These are phyloP conservation scores for Globisporangium yorkense DNA, from an alignment of 352 stramenopile species.

Conservation along the genomic window DNA sequence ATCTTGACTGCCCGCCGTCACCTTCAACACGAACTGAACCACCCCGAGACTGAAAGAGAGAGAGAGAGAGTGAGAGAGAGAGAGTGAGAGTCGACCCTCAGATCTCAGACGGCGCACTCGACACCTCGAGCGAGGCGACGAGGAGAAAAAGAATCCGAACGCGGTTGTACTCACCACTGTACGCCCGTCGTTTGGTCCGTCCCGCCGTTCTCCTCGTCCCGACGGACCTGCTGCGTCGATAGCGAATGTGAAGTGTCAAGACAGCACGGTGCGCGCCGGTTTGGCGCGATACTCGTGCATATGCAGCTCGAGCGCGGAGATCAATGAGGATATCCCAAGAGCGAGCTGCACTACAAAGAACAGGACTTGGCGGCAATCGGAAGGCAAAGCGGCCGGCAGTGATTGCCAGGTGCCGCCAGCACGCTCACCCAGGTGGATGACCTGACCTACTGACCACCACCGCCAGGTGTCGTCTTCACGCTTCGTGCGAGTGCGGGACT, in stretches of 20 bases:
- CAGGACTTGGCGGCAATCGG: too few species aligned
- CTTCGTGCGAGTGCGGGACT: not conserved
- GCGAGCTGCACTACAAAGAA: too few species aligned
- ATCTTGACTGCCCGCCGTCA: too few species aligned
- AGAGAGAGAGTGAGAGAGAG: not conserved
- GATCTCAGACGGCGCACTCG: not conserved
- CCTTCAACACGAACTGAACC: too few species aligned
- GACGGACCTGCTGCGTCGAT: not conserved
- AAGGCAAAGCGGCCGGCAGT: too few species aligned
- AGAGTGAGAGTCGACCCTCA: not conserved
- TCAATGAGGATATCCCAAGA: too few species aligned
- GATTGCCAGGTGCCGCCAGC: too few species aligned
- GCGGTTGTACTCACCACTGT: not conserved
- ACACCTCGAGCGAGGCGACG: not conserved
- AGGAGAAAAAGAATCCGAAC: not conserved
- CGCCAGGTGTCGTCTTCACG: not conserved
- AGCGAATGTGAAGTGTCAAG: too few species aligned
- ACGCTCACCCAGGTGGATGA: not conserved
- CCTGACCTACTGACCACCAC: not conserved
- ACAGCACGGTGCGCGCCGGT: too few species aligned
- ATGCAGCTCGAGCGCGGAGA: too few species aligned
- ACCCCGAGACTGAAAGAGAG: too few species aligned
- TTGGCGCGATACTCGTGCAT: too few species aligned
- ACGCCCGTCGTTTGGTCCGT: not conserved
- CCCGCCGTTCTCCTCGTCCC: not conserved